Evolutionary conservation across 2,329 filamentous ascomycete genomes (phyloP).

Genomic region (Sclerotinia borealis): DNA sequence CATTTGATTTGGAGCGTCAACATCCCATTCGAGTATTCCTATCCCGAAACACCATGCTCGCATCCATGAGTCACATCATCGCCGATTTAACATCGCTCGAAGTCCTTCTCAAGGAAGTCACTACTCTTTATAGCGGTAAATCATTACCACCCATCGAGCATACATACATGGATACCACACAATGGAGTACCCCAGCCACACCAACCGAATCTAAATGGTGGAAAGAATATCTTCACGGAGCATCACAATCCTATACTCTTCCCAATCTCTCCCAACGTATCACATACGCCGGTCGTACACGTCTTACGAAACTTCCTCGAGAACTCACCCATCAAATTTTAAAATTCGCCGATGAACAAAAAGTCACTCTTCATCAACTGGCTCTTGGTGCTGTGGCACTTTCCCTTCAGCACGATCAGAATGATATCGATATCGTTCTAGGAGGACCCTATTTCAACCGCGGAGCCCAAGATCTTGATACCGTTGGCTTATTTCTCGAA

Average conservation of each 20-base stretch:
- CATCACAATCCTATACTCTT: background rate
- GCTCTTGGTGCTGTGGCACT: slow-evolving; percentile 13
- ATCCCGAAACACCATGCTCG: slow-evolving; percentile 21
- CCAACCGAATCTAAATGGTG: background rate
- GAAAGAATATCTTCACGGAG: background rate
- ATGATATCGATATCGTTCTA: slow-evolving; percentile 23
- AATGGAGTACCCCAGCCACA: background rate
- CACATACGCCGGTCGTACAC: background rate
- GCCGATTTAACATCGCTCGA: slow-evolving; percentile 32
- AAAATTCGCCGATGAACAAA: background rate
- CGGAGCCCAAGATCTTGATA: slow-evolving; percentile 23
- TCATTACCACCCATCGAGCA: background rate
- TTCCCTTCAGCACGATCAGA: background rate
- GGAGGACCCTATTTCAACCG: slow-evolving; percentile 31
- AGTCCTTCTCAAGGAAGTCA: slow-evolving; percentile 28
- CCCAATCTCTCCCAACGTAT: background rate
- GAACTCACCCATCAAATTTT: background rate
- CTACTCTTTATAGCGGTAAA: slow-evolving; percentile 19
- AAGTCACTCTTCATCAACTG: slow-evolving; percentile 14
- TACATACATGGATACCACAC: slow-evolving; percentile 4
- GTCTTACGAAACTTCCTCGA: background rate
- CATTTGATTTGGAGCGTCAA: slow-evolving; percentile 25
- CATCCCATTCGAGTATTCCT: slow-evolving; percentile 29
- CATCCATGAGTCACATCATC: slow-evolving; percentile 32
- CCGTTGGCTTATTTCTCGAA: slow-evolving; percentile 14